A percentile compares a stretch with the other conserved stretches of the same genome.
Evolutionary conservation across 208 protist species (phyloP).

Genomic region (Phytomonas serpens): DNA sequence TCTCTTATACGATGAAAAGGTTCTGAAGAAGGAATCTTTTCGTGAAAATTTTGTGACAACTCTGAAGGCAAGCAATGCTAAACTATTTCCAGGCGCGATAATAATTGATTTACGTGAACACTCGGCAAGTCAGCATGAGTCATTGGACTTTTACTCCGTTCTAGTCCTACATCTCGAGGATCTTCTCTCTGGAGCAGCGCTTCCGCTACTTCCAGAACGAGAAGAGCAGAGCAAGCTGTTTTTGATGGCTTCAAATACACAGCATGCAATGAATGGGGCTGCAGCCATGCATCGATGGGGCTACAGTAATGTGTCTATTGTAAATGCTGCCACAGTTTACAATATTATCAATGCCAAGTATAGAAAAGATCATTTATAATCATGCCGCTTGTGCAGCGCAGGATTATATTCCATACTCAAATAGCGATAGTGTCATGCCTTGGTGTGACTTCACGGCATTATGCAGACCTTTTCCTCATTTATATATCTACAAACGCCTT

Average conservation of each 20-base stretch:
- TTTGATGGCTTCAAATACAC: conserved; percentile 31
- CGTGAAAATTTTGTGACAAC: conserved; percentile 12
- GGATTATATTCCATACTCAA: background rate
- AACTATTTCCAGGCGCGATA: conserved; percentile 15
- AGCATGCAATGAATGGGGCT: conserved; percentile 45
- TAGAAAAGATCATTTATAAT: background rate
- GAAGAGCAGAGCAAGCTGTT: conserved; percentile 44
- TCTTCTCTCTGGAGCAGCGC: conserved; percentile 62
- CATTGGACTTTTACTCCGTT: conserved; percentile 16
- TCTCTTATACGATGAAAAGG: background rate
- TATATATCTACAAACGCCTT: background rate
- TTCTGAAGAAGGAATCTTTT: background rate
- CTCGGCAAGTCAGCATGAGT: conserved; percentile 24
- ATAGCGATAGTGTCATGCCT: background rate
- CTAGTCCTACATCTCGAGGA: conserved; percentile 69
- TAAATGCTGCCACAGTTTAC: conserved; percentile 27
- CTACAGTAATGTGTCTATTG: conserved; percentile 35
- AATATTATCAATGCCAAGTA: conserved; percentile 13
- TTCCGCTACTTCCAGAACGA: conserved; percentile 51
- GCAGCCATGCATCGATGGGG: conserved; percentile 66
- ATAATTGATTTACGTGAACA: conserved; percentile 63
- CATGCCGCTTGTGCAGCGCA: background rate
- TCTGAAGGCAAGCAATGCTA: background rate
- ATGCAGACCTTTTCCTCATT: background rate
- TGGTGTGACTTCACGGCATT: background rate